A percentile compares a stretch with the other conserved stretches of the same genome.
phyloP scores from a whole-genome alignment of 2,329 filamentous ascomycete species.

The Aureobasidium namibiae region DNA sequence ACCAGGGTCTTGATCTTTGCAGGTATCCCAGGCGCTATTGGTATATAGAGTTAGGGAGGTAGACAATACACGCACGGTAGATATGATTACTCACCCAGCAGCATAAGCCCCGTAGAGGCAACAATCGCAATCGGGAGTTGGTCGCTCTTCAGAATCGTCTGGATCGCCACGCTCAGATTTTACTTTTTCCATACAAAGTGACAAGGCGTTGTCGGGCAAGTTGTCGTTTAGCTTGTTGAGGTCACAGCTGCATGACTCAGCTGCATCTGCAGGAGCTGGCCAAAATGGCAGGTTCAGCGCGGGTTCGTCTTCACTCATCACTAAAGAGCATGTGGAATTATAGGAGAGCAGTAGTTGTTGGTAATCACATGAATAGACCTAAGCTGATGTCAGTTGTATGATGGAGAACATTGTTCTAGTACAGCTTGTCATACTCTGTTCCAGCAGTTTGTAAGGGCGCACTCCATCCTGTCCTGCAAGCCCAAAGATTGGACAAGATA shows the following conservation, averaged over 20 bases:
- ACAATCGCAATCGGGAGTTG: neutral
- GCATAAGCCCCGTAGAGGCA: neutral
- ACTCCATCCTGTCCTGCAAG: neutral
- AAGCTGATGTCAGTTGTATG: too few relatives aligned
- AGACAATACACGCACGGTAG: too few relatives aligned
- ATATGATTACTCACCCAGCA: neutral
- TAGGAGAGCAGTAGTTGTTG: neutral
- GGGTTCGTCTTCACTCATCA: too few relatives aligned
- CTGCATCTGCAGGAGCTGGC: neutral
- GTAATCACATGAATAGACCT: constrained; percentile 11
- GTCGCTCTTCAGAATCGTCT: neutral
- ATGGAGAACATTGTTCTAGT: too few relatives aligned
- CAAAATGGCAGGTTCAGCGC: neutral
- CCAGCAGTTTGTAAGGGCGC: constrained; percentile 4
- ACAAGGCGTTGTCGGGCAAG: too few relatives aligned
- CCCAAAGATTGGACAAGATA: neutral
- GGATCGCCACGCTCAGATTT: too few relatives aligned
- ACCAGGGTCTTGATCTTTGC: neutral
- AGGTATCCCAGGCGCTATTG: neutral
- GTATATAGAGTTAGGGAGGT: too few relatives aligned
- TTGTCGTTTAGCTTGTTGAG: neutral
- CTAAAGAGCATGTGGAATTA: neutral
- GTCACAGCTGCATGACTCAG: neutral
- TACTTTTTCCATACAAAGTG: neutral
- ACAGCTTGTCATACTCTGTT: neutral